Base-by-base conservation (phyloP, 2,329 filamentous ascomycete species). In the Fusarium phyllophilum region DNA sequence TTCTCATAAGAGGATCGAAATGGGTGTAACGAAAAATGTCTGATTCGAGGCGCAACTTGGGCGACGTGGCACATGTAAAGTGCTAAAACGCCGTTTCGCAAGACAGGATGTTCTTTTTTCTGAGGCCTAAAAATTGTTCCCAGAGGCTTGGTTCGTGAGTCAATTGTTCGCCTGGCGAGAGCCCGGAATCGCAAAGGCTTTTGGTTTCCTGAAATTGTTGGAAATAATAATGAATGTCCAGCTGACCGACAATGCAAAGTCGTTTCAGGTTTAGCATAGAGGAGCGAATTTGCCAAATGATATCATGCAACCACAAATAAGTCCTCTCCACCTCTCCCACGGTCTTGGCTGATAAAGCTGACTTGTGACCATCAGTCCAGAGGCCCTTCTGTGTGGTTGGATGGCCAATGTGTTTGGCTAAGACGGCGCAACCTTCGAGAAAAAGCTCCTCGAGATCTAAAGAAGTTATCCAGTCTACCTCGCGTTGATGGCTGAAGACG, bases 71-170 rank as follows among this genome's bases (percentile, higher is more conserved):
- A 22, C 15, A 26, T 14, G 38, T 31, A 17, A n/a, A 49, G 22
- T 63, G 42, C 3, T 45, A n/a, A 29, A 48, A 58, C 20, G 29
- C 7, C 15, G 17, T 31, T 3, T 49, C 2, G 18, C 18, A 34
- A 13, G 17, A 14, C 38, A 0, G 3, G 22, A 3, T 0, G 22
- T 24, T 14, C 22, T 18, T 8, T n/a, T 10, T 1, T 3, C 5
- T 31, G 8, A 17, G 6, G 11, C 0, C 2, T 1, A 10, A 2
- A n/a, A n/a, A 29, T 31, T 41, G 14, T 6, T 31, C 0, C 24
- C 22, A 26, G 18, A 39, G 18, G 44, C 3, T 8, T 15, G 3
- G 3, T 6, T 15, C 2, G 39, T 24, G 6, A 24, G 2, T 22
- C 4, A 0, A 3, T 36, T 26, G 3, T 5, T 36, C 41, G 11